A percentile compares a stretch with the other conserved stretches of the same genome.
Conservation (phyloP, 1,284 basidiomycete genomes). For the Vanrija sp. region DNA sequence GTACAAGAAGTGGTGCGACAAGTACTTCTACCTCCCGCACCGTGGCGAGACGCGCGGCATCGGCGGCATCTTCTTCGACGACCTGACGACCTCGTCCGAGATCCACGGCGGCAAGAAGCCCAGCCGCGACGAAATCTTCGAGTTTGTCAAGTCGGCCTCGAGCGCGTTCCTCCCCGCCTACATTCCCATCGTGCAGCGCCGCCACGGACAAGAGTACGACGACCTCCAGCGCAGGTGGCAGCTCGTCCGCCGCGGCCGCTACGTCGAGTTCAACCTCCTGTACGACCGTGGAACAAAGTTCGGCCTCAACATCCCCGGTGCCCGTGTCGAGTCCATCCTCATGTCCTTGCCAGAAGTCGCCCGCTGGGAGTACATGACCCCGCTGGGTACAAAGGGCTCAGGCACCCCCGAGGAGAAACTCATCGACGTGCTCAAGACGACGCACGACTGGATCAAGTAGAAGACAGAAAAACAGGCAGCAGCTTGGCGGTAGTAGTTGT, state of each 20-base stretch:
- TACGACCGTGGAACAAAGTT: conserved; percentile 69
- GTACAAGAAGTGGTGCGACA: conserved; percentile 96
- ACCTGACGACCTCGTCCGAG: conserved; percentile 55
- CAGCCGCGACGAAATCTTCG: conserved; percentile 66
- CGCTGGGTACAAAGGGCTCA: conserved; percentile 61
- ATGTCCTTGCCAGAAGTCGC: conserved; percentile 86
- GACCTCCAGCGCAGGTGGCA: conserved; percentile 77
- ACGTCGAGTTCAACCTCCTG: conserved; percentile 92
- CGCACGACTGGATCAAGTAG: conserved; percentile 61
- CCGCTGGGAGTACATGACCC: conserved; percentile 89
- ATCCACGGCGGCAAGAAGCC: conserved; percentile 34
- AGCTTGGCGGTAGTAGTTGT: not conserved
- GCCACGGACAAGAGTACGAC: conserved; percentile 57
- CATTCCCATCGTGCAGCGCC: conserved; percentile 69
- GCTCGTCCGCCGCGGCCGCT: conserved; percentile 77
- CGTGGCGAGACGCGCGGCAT: conserved; percentile 84
- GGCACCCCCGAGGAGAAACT: conserved; percentile 70
- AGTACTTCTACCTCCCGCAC: conserved; percentile 94
- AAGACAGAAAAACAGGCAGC: not conserved
- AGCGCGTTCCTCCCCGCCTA: conserved; percentile 83
- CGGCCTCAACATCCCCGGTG: conserved; percentile 83
- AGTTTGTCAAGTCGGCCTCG: conserved; percentile 66
- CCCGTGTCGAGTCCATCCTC: conserved; percentile 85
- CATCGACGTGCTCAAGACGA: conserved; percentile 63
- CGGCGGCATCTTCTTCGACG: conserved; percentile 96